Evolutionary conservation across 495 filamentous ascomycete genomes (phyloP), one percentile per base, ranked within the genome.

Genomic region (Sporormia fimetaria): DNA sequence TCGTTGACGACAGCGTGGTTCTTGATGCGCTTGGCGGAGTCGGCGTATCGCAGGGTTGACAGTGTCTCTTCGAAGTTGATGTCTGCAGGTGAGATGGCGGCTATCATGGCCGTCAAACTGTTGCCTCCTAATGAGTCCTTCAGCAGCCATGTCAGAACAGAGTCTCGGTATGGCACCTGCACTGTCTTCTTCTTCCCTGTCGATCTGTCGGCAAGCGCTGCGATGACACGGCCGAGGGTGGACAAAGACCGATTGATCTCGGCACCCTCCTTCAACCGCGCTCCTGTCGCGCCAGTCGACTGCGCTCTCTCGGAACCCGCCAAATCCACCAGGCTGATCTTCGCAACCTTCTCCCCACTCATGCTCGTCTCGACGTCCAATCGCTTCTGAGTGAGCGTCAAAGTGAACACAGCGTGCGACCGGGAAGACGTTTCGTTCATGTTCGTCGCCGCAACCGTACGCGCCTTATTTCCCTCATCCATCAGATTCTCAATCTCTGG

Each of bases 351-450:
- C 63, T 99, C 92, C 32, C 84, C 85, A 52, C 85, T 83, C 84
- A 99, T 88, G 28, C 81, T 83, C 0, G 88, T 95, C 59, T 96
- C 92, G 0, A 76, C 67, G 57, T 99, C 92, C 52, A 86, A 86
- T 43, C 84, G 71, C 60, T 94, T 94, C 56, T 96, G 92, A 3
- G 87, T 93, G 15, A 99, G 68, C 40, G 87, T 96, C 27, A 99
- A 67, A 4, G 92, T 99, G 60, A 99, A 99, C 10, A 99, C 92
- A 24, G 92, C 92, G 58, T 99, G 92, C 54, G 85, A 94, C 63
- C 92, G 75, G 75, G 86, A 94, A 36, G 87, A 95, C 2, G 92
- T 96, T 65, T 96, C 90, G 68, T 99, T 99, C 90, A 96, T 96
- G 69, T 95, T 99, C 25, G 92, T 99, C 3, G 92, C 92, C 3